Base-by-base conservation (phyloP, 139 green algal genomes). In the Chlamydomonas sp. region DNA sequence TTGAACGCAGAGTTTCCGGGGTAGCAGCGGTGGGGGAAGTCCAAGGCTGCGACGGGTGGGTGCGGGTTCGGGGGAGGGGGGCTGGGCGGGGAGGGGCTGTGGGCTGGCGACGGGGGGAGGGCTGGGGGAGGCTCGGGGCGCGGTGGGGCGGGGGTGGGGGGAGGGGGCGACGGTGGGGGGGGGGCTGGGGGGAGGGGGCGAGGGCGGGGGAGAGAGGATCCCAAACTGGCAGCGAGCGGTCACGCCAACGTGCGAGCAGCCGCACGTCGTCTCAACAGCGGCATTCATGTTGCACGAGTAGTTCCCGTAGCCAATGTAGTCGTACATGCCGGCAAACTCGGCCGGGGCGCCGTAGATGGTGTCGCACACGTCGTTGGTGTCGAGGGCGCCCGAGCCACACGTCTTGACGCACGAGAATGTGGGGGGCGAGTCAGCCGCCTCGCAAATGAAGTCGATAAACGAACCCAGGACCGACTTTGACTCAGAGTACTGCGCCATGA, bases 1-100 rank as follows among this genome's bases (percentile, higher is more conserved):
- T 64, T 64, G 54, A 33, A 10, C 6, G 54, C 54, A 30, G 54
- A 64, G 54, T 64, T 64, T 16, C 54, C 54, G 34, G 54, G 54
- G 54, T 36, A 64, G 54, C 54, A 64, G 54, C 8, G 34, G 26
- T 64, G 36, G 16, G n/a, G 63, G 63, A 48, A 28, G 50, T 49
- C 33, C 33, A 3, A n/a, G 35, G 36, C 13, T 38, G 10, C 2
- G 30, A 36, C 2, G 35, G 34, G 26, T 28, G 68, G 1, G 35
- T 16, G 3, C 13, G n/a, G 36, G 63, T n/a, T 36, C 5, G 37
- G 63, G 38, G 63, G 33, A 67, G 26, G 30, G 5, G 60, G 60
- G 33, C 8, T n/a, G 63, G 37, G 63, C n/a, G 2, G 63, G 37
- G 33, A 2, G 54, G 2, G 54, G 54, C 54, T 5, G 5, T 22